Conservation (phyloP, 106 monocot species). For the Dendrobium officinale region DNA sequence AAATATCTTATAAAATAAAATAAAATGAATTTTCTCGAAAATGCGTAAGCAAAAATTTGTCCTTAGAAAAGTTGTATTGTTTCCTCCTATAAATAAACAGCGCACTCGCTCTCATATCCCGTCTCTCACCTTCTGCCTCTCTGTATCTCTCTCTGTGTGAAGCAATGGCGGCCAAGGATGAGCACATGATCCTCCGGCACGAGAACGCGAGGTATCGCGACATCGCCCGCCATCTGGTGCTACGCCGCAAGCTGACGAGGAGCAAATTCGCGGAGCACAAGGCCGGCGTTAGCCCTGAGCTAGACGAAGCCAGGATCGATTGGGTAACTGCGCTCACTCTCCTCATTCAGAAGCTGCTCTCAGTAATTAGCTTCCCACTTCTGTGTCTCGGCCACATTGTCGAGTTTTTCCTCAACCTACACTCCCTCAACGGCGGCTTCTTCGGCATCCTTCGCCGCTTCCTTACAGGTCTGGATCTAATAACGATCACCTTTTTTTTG, state of each 20-base stretch:
- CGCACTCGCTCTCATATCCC: too few species aligned
- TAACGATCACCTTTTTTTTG: background rate
- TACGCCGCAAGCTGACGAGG: background rate
- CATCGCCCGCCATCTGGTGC: background rate
- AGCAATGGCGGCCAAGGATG: background rate
- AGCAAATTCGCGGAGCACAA: conserved; percentile 2
- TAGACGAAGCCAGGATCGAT: background rate
- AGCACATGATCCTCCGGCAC: conserved; percentile 5
- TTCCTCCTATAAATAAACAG: too few species aligned
- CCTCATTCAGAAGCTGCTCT: conserved; percentile 6
- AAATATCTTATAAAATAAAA: too few species aligned
- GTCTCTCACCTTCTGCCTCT: too few species aligned
- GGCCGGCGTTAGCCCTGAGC: background rate
- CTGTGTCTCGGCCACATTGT: background rate
- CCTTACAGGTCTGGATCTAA: background rate
- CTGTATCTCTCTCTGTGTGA: too few species aligned
- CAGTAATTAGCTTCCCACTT: background rate
- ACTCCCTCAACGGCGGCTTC: conserved; percentile 5
- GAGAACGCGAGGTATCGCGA: conserved; percentile 5
- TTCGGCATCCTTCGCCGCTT: background rate
- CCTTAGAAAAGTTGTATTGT: too few species aligned
- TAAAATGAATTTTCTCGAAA: too few species aligned
- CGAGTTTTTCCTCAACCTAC: conserved; percentile 10
- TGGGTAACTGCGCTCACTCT: conserved; percentile 2
- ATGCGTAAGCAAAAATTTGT: too few species aligned